These are phyloP conservation scores for Brassica juncea DNA, from an alignment of 345 rosid genomes.

Conservation along the genomic window DNA sequence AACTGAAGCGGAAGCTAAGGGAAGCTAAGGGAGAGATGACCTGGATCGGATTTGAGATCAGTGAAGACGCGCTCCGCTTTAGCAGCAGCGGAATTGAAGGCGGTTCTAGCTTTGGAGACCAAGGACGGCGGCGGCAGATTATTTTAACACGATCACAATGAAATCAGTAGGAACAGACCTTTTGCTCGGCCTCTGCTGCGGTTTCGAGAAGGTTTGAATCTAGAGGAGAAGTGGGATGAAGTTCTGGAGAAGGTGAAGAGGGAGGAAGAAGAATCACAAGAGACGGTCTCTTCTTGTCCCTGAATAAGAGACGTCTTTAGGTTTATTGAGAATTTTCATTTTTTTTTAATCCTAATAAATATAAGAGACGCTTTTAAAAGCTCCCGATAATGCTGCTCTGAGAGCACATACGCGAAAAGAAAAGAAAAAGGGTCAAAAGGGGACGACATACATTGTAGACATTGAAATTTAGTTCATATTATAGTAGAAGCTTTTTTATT, in stretches of 20 bases:
- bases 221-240: constrained; percentile 47
- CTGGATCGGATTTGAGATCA: constrained; percentile 84
- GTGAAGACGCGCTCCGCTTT: constrained; percentile 96
- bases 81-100: constrained; percentile 93
- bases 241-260: constrained; percentile 37
- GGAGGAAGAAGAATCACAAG: constrained; percentile 35
- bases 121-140: constrained; percentile 66
- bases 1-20: constrained; percentile 25
- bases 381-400: too few relatives aligned
- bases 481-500: background rate
- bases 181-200: constrained; percentile 39
- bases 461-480: constrained; percentile 6
- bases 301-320: too few relatives aligned
- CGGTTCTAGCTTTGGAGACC: constrained; percentile 85
- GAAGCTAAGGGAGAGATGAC: constrained; percentile 30
- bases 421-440: constrained; percentile 19
- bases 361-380: too few relatives aligned
- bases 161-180: too few relatives aligned
- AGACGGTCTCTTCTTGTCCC: too few relatives aligned
- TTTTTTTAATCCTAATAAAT: too few relatives aligned
- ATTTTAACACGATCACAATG: too few relatives aligned
- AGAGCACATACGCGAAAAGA: background rate
- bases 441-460: constrained; percentile 18
- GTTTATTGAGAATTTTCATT: too few relatives aligned
- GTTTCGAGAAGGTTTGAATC: constrained; percentile 42